Base-by-base conservation (phyloP, 164 flowering plant genomes). In the Macadamia integrifolia region DNA sequence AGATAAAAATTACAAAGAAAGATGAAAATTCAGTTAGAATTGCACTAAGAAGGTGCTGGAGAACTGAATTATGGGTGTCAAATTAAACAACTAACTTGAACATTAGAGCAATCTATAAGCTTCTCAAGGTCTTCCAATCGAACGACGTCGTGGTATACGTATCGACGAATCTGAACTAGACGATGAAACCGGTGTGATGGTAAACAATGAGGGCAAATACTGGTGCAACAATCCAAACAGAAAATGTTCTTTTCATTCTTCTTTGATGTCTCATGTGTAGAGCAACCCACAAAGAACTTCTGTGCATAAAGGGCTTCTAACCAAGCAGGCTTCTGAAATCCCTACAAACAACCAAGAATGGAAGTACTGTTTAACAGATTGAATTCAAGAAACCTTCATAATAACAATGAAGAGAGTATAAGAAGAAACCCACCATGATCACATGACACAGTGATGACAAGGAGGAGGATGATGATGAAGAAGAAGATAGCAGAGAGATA, bases 171-270 rank as follows among this genome's bases (percentile, higher is more conserved):
- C 72, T 93, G 98, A 62, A 93, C 82, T 42, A 91, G 90, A 18
- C 93, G 58, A 52, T 93, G 98, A 57, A 66, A 69, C 32, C 92
- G 88, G 70, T 93, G 98, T 0, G 82, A 76, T 14, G 87, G 80
- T 52, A 91, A 68, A 60, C 98, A 93, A 44, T 93, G 98, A 14
- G 97, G 96, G 71, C 97, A 93, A 50, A 93, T 82, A 61, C 97
- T 91, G n/a, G 72, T 79, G 79, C 97, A 87, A 60, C 98, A 93
- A 82, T 91, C 98, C 77, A 93, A 74, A 63, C 98, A 93, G n/a
- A 78, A 84, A 10, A 91, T 78, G 72, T 93, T 93, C 81, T 89
- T 90, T 79, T 93, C 98, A 18, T 93, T 93, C 80, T 93, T 93
- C 86, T 88, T 91, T 14, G 88, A 83, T 6, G 62, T 79, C 69